Base-by-base conservation (phyloP, 441 rosid genomes). In the Hura crepitans region DNA sequence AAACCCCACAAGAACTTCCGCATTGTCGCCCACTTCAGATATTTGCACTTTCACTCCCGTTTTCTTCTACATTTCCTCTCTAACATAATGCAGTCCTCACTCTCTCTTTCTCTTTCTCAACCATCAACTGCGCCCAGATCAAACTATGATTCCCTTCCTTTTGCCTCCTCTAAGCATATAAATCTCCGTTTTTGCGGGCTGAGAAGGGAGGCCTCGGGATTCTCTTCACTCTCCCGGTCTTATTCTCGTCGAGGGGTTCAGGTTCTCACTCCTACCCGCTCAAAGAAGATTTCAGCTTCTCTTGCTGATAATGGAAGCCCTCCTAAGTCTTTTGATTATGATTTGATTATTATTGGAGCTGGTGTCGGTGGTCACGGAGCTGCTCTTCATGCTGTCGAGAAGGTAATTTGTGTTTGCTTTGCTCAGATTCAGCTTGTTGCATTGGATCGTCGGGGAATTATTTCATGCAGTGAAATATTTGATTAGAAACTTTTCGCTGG, bases 281-380 rank as follows among this genome's bases (percentile, higher is more conserved):
- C 76, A 12, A 66, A 25, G 10, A 71, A 60, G 70, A 77, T 81
- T 14, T 77, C 61, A 1, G 88, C 96, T 68, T 72, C 89, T 4
- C 55, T 74, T 1, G 68, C 75, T 0, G 81, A 66, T 58, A 90
- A 92, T 68, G 97, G 92, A 31, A 84, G 85, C 67, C 77, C 91
- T 5, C 81, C 89, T 0, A 84, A 81, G 79, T 79, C 90, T 39
- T 95, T 92, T 63, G 96, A 95, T 76, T 94, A 94, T 71, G 98
- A 91, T 80, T 78, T 94, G 84, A 74, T 91, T 77, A 94, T 94
- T 64, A 86, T 92, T n/a, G 99, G 99, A 47, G 99, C 99, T 54
- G 99, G 99, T 58, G 99, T 95, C 15, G 97, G 99, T n/a, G 99
- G 99, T 10, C 99, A 95, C 56, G 99, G 99, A 39, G 97, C 99